These are phyloP conservation scores for Ceratobasidium sp. DNA, from an alignment of 1,284 basidiomycete species.

Conservation along the genomic window DNA sequence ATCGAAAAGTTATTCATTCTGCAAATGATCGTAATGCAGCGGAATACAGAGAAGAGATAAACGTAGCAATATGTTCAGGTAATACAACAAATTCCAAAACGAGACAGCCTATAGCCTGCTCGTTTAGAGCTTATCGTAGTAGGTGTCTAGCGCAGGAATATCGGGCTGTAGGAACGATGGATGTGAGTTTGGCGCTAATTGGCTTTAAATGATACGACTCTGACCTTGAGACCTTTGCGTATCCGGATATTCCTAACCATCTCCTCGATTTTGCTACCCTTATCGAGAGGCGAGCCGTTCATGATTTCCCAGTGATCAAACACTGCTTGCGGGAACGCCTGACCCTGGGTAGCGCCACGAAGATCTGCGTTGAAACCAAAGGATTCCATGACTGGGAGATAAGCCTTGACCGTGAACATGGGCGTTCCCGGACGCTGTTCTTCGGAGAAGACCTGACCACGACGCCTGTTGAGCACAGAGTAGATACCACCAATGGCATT, in stretches of 20 bases:
- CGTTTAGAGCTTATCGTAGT: conserved; percentile 84
- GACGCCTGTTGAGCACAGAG: conserved; percentile 93
- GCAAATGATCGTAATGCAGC: conserved; percentile 34
- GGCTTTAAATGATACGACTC: conserved; percentile 46
- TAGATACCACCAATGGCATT: conserved; percentile 99
- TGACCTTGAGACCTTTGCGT: conserved; percentile 93
- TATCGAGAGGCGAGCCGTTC: conserved; percentile 84
- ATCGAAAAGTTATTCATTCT: conserved; percentile 41
- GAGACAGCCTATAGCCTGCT: not conserved
- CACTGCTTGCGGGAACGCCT: conserved; percentile 98
- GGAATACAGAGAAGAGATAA: conserved; percentile 17
- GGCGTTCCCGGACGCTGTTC: conserved; percentile 98
- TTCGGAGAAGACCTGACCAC: conserved; percentile 98
- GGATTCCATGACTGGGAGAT: conserved; percentile 96
- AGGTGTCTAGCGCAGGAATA: conserved; percentile 85
- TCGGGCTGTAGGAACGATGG: conserved; percentile 70
- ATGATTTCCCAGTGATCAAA: conserved; percentile 92
- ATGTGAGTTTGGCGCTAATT: conserved; percentile 35
- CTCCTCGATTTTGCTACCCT: conserved; percentile 91
- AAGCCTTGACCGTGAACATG: conserved; percentile 99
- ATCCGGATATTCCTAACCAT: conserved; percentile 86
- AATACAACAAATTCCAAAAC: conserved; percentile 20
- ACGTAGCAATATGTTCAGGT: no score
- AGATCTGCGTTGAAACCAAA: conserved; percentile 99
- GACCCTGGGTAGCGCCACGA: conserved; percentile 91